A percentile compares a stretch with the other conserved stretches of the same genome.
Evolutionary conservation across 2,329 filamentous ascomycete species (phyloP).

Genomic region (Colletotrichum euphorbiae): DNA sequence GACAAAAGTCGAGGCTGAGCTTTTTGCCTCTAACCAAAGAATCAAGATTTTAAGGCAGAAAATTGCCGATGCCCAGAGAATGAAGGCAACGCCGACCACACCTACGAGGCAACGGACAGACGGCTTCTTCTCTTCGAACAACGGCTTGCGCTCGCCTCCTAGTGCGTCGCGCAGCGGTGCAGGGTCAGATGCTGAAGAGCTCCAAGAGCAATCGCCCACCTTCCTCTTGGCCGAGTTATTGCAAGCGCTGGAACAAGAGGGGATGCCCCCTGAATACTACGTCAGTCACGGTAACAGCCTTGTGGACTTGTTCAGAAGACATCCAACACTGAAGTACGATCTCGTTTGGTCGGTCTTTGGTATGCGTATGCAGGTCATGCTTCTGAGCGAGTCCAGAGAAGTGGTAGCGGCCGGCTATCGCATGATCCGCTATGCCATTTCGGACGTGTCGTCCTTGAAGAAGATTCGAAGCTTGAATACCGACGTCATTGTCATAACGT

Average conservation of each 20-base stretch:
- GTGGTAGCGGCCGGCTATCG: slow-evolving; percentile 95
- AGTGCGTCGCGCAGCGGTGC: slow-evolving; percentile 67
- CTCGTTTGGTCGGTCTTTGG: slow-evolving; percentile 97
- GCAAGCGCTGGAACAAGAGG: slow-evolving; percentile 87
- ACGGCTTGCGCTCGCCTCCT: slow-evolving; percentile 66
- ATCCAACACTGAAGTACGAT: slow-evolving; percentile 95
- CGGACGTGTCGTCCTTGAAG: slow-evolving; percentile 87
- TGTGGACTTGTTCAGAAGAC: slow-evolving; percentile 94
- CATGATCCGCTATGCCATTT: slow-evolving; percentile 93
- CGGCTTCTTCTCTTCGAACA: slow-evolving; percentile 57
- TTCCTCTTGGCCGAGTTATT: slow-evolving; percentile 91
- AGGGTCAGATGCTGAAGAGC: slow-evolving; percentile 73
- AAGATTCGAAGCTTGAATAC: slow-evolving; percentile 90
- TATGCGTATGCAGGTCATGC: slow-evolving; percentile 92
- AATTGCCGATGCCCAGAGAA: slow-evolving; percentile 70
- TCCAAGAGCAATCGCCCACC: slow-evolving; percentile 83
- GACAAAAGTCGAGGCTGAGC: slow-evolving; percentile 83
- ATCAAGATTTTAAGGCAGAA: slow-evolving; percentile 71
- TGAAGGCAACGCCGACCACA: slow-evolving; percentile 60
- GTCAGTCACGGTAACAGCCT: slow-evolving; percentile 91
- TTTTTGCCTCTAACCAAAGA: slow-evolving; percentile 85
- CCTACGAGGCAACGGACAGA: slow-evolving; percentile 64
- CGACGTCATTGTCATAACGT: slow-evolving; percentile 88
- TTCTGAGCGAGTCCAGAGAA: slow-evolving; percentile 94
- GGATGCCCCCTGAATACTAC: slow-evolving; percentile 93